Percentiles rank a stretch among this genome's conserved stretches.
Evolutionary conservation across 495 filamentous ascomycete genomes (phyloP).

Genomic region (Podospora pseudocomata): DNA sequence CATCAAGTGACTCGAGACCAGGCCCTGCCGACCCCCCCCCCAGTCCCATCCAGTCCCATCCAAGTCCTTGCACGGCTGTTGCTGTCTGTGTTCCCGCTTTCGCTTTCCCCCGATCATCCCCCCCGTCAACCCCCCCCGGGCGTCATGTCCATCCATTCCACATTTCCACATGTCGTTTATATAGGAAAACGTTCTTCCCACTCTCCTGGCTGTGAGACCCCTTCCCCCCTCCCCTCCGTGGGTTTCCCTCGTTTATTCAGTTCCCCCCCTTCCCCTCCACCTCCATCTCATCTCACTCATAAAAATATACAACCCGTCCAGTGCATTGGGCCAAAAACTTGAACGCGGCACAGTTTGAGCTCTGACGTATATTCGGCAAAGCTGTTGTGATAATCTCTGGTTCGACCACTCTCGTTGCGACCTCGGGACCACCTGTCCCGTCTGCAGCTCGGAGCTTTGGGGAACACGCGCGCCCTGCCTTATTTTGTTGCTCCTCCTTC

Average conservation of each 20-base stretch:
- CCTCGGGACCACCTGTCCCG: slow-evolving; percentile 19
- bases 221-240: slow-evolving; percentile 2
- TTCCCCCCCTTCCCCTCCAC: background rate
- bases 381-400: slow-evolving; percentile 22
- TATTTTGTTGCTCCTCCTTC: slow-evolving; percentile 13
- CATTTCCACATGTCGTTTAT: background rate
- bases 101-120: slow-evolving; percentile 1
- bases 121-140: background rate
- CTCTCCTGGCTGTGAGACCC: background rate
- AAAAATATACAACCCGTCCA: background rate
- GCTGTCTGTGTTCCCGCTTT: slow-evolving; percentile 2
- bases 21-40: background rate
- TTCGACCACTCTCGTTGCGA: slow-evolving; percentile 24
- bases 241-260: slow-evolving; percentile 2
- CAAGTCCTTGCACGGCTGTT: background rate
- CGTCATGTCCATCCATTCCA: background rate
- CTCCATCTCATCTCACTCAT: background rate
- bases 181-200: background rate
- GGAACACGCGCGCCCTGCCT: slow-evolving; percentile 25
- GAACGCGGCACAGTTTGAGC: slow-evolving; percentile 16
- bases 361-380: slow-evolving; percentile 32
- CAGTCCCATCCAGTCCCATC: background rate
- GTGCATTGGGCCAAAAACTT: background rate
- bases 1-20: background rate
- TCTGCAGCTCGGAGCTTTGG: slow-evolving; percentile 12